A percentile compares a stretch with the other conserved stretches of the same genome.
Conservation (phyloP, 257 asterid genomes). For the Solanum lycopersicoides region DNA sequence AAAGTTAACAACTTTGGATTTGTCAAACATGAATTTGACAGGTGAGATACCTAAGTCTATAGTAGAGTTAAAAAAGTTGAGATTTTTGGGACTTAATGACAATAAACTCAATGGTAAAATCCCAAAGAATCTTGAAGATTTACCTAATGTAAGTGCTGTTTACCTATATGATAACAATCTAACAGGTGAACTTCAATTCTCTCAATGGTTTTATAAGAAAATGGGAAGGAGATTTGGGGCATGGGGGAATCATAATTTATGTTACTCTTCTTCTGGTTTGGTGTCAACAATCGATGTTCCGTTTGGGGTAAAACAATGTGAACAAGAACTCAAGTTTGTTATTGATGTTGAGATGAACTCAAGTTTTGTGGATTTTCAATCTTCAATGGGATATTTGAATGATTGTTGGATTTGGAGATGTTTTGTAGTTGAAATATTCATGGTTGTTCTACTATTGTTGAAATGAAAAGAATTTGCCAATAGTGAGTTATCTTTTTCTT, state of each 20-base stretch:
- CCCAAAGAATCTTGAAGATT: slow-evolving; percentile 35
- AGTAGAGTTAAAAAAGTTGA: slow-evolving; percentile 33
- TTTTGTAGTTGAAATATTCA: slow-evolving; percentile 15
- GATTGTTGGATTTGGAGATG: slow-evolving; percentile 11
- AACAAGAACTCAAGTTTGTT: slow-evolving; percentile 6
- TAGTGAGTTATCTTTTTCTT: background rate
- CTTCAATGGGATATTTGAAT: slow-evolving; percentile 14
- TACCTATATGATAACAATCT: slow-evolving; percentile 78
- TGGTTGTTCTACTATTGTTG: slow-evolving; percentile 8
- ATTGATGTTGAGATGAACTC: slow-evolving; percentile 5
- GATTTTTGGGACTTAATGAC: slow-evolving; percentile 70
- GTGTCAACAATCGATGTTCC: slow-evolving; percentile 31
- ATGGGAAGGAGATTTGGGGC: slow-evolving; percentile 85
- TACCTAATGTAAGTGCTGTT: slow-evolving; percentile 57
- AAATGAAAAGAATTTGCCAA: background rate
- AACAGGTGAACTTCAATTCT: slow-evolving; percentile 69
- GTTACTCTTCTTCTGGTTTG: slow-evolving; percentile 33
- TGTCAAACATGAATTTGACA: slow-evolving; percentile 61
- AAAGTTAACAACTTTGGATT: slow-evolving; percentile 41
- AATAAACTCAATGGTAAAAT: slow-evolving; percentile 60
- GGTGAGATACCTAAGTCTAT: slow-evolving; percentile 73
- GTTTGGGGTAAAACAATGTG: slow-evolving; percentile 60
- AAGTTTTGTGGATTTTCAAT: slow-evolving; percentile 4
- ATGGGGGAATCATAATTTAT: slow-evolving; percentile 77
- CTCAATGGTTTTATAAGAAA: slow-evolving; percentile 46